Evolutionary conservation across 495 filamentous ascomycete genomes (phyloP).

Genomic region (Astrothelium macrocarpum): DNA sequence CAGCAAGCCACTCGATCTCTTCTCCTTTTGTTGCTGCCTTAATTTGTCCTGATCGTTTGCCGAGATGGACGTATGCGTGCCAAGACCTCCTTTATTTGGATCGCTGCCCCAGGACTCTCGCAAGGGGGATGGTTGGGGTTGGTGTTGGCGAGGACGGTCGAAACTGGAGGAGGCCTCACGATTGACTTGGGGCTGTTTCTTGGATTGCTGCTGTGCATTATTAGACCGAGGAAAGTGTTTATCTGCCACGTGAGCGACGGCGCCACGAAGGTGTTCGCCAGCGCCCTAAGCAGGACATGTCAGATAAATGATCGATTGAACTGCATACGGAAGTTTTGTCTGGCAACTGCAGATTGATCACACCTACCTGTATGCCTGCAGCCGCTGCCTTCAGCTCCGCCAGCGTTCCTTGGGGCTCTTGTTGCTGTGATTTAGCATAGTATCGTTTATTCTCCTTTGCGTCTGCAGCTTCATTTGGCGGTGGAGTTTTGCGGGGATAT

Average conservation of each 20-base stretch:
- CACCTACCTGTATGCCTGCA: not conserved
- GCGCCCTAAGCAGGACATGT: not conserved
- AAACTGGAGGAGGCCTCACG: not conserved
- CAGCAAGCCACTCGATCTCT: not conserved
- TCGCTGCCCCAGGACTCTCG: not conserved
- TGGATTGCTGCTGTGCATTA: not conserved
- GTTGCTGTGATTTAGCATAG: not conserved
- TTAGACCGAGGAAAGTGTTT: not conserved
- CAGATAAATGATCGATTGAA: not conserved
- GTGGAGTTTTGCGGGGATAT: not conserved
- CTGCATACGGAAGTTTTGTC: no score
- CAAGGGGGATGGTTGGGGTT: not conserved
- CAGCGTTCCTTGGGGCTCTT: not conserved
- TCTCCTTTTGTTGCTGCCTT: not conserved
- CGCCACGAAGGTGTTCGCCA: not conserved
- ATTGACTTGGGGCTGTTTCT: not conserved
- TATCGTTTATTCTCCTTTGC: not conserved
- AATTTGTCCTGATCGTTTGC: not conserved
- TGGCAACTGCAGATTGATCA: not conserved
- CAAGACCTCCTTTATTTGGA: not conserved
- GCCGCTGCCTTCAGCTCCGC: constrained; percentile 1
- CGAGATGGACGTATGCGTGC: not conserved
- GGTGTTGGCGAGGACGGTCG: not conserved
- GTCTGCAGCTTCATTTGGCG: not conserved
- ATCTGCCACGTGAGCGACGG: not conserved